These are phyloP conservation scores for Elsinoe batatas DNA, from an alignment of 2,329 filamentous ascomycete genomes.

Conservation along the genomic window DNA sequence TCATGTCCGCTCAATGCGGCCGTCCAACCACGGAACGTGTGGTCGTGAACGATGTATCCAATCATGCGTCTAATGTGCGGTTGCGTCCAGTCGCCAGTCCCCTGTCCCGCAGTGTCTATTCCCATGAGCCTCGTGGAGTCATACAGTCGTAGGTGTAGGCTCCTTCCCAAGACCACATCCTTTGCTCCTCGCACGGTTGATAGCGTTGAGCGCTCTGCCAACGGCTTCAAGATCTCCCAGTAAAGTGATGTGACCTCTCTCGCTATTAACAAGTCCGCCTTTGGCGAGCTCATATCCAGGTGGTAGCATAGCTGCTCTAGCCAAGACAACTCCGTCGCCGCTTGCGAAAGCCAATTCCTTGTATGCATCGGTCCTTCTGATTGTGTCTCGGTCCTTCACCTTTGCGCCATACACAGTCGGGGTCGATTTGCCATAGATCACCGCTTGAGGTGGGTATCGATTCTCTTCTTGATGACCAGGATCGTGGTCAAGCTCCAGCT, in stretches of 20 bases:
- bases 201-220: slow-evolving; percentile 59
- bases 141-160: no score
- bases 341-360: slow-evolving; percentile 78
- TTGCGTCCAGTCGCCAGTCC: no score
- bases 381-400: slow-evolving; percentile 62
- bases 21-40: no score
- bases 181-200: slow-evolving; percentile 59
- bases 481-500: slow-evolving; percentile 58
- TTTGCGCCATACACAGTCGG: slow-evolving; percentile 77
- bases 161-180: slow-evolving; percentile 54
- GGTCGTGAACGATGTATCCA: no score
- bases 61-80: no score
- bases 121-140: no score
- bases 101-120: no score
- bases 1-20: no score
- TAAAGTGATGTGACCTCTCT: slow-evolving; percentile 78
- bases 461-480: slow-evolving; percentile 54
- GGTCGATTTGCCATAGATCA: slow-evolving; percentile 78
- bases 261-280: slow-evolving; percentile 66
- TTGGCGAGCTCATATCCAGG: slow-evolving; percentile 64
- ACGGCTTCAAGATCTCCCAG: slow-evolving; percentile 76
- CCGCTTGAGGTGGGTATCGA: slow-evolving; percentile 66
- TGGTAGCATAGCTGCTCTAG: slow-evolving; percentile 76
- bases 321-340: slow-evolving; percentile 82
- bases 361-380: slow-evolving; percentile 67